Percentiles rank a stretch among this genome's conserved stretches.
Evolutionary conservation across 257 asterid species (phyloP).

Genomic region (Paraleonurus japonicus): DNA sequence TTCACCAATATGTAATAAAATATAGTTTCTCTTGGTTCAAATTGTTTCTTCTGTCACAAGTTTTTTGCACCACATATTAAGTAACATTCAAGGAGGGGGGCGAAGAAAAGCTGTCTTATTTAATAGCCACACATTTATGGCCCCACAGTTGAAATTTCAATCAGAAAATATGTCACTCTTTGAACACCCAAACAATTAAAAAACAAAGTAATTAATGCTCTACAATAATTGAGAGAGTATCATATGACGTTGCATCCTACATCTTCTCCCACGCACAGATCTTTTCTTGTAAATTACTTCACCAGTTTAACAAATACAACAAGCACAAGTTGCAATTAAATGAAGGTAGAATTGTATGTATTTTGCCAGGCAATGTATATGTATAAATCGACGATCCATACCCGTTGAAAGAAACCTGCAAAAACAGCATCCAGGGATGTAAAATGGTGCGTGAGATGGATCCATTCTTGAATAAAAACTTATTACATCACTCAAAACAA

Average conservation of each 20-base stretch:
- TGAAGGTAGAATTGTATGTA: background rate
- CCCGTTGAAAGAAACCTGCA: constrained; percentile 18
- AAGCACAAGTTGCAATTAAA: constrained; percentile 17
- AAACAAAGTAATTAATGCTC: background rate
- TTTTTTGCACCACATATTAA: constrained; percentile 21
- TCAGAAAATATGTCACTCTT: background rate
- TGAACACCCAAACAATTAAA: background rate
- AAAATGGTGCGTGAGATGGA: background rate
- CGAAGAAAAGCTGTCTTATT: constrained; percentile 30
- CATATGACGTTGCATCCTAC: constrained; percentile 5
- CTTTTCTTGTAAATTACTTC: constrained; percentile 14
- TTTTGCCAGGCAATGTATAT: background rate
- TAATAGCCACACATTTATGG: constrained; percentile 20
- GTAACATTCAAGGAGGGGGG: constrained; percentile 22
- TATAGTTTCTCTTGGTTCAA: background rate
- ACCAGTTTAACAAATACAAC: constrained; percentile 6
- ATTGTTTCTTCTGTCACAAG: constrained; percentile 27
- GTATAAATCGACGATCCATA: background rate
- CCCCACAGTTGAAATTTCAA: constrained; percentile 21
- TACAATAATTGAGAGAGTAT: constrained; percentile 2
- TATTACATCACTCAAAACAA: background rate
- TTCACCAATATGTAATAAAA: background rate
- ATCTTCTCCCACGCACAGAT: constrained; percentile 19
- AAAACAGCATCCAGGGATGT: background rate
- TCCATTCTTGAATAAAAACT: background rate